Percentiles rank a stretch among this genome's conserved stretches.
phyloP scores from a whole-genome alignment of 2,329 filamentous ascomycete species.

The Podosphaera leucotricha region DNA sequence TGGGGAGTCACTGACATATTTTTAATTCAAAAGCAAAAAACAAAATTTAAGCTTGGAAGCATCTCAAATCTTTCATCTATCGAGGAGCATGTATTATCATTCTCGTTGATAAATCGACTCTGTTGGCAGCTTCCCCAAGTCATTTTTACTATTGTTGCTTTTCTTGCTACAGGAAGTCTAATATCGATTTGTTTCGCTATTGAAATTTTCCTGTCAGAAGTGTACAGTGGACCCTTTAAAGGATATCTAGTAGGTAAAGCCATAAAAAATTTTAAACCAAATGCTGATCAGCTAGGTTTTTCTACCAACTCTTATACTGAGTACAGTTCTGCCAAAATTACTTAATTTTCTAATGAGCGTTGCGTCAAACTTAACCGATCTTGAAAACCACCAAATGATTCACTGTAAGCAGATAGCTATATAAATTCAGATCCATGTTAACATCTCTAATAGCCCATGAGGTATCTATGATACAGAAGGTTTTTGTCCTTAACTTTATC shows the following conservation, averaged over 20 bases:
- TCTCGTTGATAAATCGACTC: slow-evolving; percentile 37
- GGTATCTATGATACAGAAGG: slow-evolving; percentile 67
- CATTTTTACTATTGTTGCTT: slow-evolving; percentile 55
- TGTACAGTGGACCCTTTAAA: slow-evolving; percentile 79
- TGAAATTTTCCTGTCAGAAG: slow-evolving; percentile 86
- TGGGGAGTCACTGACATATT: slow-evolving; percentile 81
- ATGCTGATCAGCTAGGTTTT: slow-evolving; percentile 36
- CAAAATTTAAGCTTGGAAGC: slow-evolving; percentile 58
- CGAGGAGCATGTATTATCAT: slow-evolving; percentile 35
- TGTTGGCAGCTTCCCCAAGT: slow-evolving; percentile 39
- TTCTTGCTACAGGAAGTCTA: slow-evolving; percentile 49
- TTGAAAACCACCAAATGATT: slow-evolving; percentile 81
- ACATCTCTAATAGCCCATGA: slow-evolving; percentile 35
- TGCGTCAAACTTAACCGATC: slow-evolving; percentile 53
- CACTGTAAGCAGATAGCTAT: slow-evolving; percentile 24
- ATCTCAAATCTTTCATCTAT: slow-evolving; percentile 55
- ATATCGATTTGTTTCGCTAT: slow-evolving; percentile 77
- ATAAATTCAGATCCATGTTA: background rate
- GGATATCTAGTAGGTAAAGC: slow-evolving; percentile 41
- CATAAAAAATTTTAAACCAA: background rate
- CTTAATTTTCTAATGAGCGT: slow-evolving; percentile 51
- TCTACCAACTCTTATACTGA: slow-evolving; percentile 72
- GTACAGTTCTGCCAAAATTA: slow-evolving; percentile 55
- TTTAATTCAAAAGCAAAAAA: slow-evolving; percentile 51
- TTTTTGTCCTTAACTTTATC: slow-evolving; percentile 91